Percentiles rank a stretch among this genome's conserved stretches.
Conservation (phyloP, 2,329 filamentous ascomycete species). For the Diaporthe sp. region DNA sequence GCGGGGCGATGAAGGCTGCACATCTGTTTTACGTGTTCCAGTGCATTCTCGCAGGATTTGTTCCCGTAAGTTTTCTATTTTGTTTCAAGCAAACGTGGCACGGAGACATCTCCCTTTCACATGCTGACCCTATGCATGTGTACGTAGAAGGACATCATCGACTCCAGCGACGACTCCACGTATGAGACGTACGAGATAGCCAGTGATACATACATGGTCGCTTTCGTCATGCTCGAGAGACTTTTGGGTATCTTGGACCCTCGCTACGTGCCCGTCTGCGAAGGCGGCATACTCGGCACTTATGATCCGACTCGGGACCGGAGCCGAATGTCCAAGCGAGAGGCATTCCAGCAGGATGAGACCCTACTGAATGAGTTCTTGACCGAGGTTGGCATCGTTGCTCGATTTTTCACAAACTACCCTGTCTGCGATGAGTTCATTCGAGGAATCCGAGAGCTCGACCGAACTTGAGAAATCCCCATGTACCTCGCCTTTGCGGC, state of each 20-base stretch:
- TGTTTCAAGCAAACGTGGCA: too few relatives aligned
- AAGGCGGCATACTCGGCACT: too few relatives aligned
- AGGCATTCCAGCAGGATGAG: too few relatives aligned
- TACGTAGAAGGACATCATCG: too few relatives aligned
- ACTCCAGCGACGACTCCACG: too few relatives aligned
- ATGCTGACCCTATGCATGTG: background rate
- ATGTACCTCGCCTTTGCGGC: background rate
- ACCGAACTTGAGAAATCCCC: background rate
- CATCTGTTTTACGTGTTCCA: background rate
- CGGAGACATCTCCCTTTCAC: background rate
- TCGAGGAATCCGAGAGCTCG: background rate
- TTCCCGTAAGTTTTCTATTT: background rate
- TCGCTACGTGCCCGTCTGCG: too few relatives aligned
- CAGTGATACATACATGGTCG: constrained; percentile 37
- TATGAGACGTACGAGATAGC: constrained; percentile 44
- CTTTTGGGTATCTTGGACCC: too few relatives aligned
- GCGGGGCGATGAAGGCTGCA: background rate
- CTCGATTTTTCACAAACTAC: background rate
- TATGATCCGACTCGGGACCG: constrained; percentile 44
- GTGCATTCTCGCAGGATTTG: background rate
- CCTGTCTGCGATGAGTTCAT: background rate
- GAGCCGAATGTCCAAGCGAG: constrained; percentile 33
- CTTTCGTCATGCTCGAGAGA: constrained; percentile 34
- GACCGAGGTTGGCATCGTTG: background rate
- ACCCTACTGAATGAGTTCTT: background rate